Conservation (phyloP, 176 grass and related monocot species). For the Avena atlantica region DNA sequence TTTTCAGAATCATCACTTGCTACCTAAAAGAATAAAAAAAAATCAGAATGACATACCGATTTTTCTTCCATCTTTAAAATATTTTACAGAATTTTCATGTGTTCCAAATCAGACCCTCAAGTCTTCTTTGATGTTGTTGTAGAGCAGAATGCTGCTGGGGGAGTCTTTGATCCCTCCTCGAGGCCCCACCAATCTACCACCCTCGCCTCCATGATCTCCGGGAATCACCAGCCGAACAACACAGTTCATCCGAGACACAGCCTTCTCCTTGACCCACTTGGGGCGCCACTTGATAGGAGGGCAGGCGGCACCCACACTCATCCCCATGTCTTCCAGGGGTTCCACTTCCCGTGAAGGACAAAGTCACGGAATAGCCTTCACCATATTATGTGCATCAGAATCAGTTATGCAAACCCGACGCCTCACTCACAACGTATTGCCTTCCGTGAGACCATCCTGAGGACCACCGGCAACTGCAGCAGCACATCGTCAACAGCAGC, state of each 20-base stretch:
- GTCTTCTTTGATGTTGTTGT: background rate
- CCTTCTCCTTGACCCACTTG: background rate
- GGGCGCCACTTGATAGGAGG: background rate
- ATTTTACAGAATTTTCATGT: background rate
- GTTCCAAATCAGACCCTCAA: no score
- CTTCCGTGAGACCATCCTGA: conserved; percentile 38
- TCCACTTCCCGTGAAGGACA: background rate
- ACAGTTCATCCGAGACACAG: background rate
- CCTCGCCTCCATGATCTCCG: background rate
- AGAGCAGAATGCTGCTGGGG: background rate
- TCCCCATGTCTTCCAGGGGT: background rate
- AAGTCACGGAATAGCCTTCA: background rate
- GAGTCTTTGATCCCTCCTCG: background rate
- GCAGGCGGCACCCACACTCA: background rate
- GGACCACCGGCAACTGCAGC: conserved; percentile 46
- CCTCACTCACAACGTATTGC: conserved; percentile 45
- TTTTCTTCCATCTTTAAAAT: background rate
- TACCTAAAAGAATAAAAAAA: background rate
- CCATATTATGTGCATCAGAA: background rate
- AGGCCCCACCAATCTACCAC: background rate
- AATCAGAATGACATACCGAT: conserved; percentile 8
- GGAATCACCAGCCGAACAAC: background rate
- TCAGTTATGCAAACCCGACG: background rate
- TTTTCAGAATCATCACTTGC: background rate
- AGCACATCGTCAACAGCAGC: conserved; percentile 48